Evolutionary conservation across 2,329 filamentous ascomycete species (phyloP), one percentile per base, ranked within the genome.

Genomic region (Aspergillus neotritici): DNA sequence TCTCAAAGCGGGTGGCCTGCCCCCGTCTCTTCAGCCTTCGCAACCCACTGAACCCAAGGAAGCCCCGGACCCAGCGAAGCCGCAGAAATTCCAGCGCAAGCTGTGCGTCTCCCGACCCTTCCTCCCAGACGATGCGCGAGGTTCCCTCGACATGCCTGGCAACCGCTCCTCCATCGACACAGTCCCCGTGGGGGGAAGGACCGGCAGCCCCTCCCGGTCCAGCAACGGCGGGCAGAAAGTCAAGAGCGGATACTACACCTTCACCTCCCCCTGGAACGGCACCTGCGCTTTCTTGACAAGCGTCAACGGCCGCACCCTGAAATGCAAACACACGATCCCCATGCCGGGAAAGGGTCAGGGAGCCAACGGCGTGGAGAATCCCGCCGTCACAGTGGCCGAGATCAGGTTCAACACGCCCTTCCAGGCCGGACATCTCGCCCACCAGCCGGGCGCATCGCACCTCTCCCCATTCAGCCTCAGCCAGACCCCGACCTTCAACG

Each of bases 361-460:
- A 30, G 36, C 41, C 38, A 40, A 43, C 10, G 44, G 48, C 7
- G 34, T 46, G n/a, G 47, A 51, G 4, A 55, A 56, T 12, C 56
- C 72, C 47, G 56, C 73, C 55, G 70, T 75, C 47, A 67, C 71
- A 1, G 79, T 94, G 17, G 94, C 87, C 63, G 91, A 96, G 65
- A 72, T 97, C 46, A 82, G 90, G 13, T 96, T 95, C 73, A 95
- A 94, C 61, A 77, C 95, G 0, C 89, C 88, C 1, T 79, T 76
- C 37, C 65, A 73, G 58, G 53, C 62, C 11, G 53, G 61, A 43
- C 60, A 60, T 38, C 50, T 63, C 49, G 37, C 66, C 37, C 50
- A 59, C 46, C 48, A 54, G 9, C 51, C 52, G 13, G 47, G 49
- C 11, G 49, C 51, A 17, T 54, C 53, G 15, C 56, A 55, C 41